Percentiles rank a stretch among this genome's conserved stretches.
Conservation (phyloP, 2,329 filamentous ascomycete genomes). For the Amphichorda felina region DNA sequence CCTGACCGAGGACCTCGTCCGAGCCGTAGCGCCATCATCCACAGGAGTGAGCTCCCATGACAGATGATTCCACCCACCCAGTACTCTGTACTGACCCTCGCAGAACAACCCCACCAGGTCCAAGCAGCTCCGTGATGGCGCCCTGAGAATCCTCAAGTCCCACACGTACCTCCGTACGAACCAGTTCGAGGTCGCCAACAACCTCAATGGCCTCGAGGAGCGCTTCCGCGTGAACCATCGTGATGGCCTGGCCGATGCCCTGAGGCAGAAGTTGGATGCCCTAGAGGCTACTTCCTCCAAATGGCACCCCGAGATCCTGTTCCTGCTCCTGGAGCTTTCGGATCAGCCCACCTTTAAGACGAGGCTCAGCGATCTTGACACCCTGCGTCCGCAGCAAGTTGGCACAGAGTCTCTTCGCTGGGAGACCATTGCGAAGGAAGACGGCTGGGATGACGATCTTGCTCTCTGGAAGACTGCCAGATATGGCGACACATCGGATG, state of each 20-base stretch:
- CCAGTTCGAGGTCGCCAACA: conserved; percentile 58
- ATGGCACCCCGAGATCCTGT: conserved; percentile 70
- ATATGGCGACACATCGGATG: conserved; percentile 57
- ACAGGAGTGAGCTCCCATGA: conserved; percentile 30
- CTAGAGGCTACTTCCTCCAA: conserved; percentile 25
- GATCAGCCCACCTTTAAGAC: conserved; percentile 66
- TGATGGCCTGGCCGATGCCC: conserved; percentile 65
- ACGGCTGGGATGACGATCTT: conserved; percentile 54
- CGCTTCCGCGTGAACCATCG: conserved; percentile 72
- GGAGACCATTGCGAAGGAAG: conserved; percentile 67
- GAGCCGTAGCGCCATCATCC: conserved; percentile 44
- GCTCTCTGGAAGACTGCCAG: conserved; percentile 61
- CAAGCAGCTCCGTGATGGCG: conserved; percentile 32
- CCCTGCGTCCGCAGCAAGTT: conserved; percentile 30
- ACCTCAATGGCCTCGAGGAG: conserved; percentile 65
- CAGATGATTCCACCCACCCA: neutral
- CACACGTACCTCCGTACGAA: conserved; percentile 56
- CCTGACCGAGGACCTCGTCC: conserved; percentile 61
- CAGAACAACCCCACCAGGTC: conserved; percentile 22
- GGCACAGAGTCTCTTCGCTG: conserved; percentile 49
- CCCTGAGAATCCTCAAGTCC: conserved; percentile 37
- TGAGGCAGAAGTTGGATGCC: conserved; percentile 33
- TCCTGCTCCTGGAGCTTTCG: conserved; percentile 69
- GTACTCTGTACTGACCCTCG: neutral
- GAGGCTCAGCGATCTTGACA: conserved; percentile 49